Evolutionary conservation across 495 filamentous ascomycete species (phyloP).

Genomic region (Rhypophila decipiens): DNA sequence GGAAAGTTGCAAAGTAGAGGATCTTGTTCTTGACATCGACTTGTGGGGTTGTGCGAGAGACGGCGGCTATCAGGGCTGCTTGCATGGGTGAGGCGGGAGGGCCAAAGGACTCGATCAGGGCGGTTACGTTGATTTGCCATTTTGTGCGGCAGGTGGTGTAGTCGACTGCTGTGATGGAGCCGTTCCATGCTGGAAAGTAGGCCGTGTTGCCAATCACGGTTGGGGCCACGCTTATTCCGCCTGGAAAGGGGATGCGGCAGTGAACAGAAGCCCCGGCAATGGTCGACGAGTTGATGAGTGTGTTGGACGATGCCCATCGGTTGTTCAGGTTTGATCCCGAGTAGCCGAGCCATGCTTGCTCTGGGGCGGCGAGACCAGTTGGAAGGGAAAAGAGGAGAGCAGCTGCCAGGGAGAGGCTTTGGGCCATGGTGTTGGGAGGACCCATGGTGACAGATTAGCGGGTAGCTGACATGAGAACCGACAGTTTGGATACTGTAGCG

Average conservation of each 20-base stretch:
- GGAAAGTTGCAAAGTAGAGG: constrained; percentile 26
- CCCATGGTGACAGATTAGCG: too few relatives aligned
- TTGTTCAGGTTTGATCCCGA: constrained; percentile 17
- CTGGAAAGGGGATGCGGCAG: constrained; percentile 13
- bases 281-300: constrained; percentile 12
- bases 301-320: constrained; percentile 19
- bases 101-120: constrained; percentile 14
- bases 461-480: too few relatives aligned
- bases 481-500: too few relatives aligned
- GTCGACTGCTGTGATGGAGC: constrained; percentile 27
- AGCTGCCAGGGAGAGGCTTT: too few relatives aligned
- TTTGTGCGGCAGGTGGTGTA: constrained; percentile 22
- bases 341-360: constrained; percentile 11
- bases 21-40: constrained; percentile 20
- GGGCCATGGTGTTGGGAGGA: too few relatives aligned
- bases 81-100: constrained; percentile 10
- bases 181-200: constrained; percentile 32
- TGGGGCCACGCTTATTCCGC: constrained; percentile 26
- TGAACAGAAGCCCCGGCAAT: constrained; percentile 9
- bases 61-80: not conserved
- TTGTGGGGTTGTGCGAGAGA: constrained; percentile 19
- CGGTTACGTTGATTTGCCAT: constrained; percentile 26
- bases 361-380: too few relatives aligned
- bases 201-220: constrained; percentile 17
- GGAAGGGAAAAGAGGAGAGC: too few relatives aligned